phyloP scores from a whole-genome alignment of 441 rosid genomes.

The Adansonia madagascariensis region DNA sequence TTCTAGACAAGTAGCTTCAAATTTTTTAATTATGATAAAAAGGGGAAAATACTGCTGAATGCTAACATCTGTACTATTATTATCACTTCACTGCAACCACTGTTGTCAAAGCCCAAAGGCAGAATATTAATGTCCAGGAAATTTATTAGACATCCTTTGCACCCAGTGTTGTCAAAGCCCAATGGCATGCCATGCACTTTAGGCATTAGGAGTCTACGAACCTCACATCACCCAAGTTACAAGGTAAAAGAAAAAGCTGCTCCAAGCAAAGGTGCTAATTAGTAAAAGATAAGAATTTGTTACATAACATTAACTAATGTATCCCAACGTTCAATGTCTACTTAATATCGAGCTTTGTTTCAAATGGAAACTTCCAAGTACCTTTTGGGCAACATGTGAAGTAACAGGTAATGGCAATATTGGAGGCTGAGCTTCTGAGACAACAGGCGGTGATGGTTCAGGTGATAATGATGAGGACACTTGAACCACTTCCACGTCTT shows the following conservation, averaged over 20 bases:
- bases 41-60: background rate
- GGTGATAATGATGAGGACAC: conserved; percentile 50
- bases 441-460: conserved; percentile 51
- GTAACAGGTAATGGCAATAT: conserved; percentile 79
- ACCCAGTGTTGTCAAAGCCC: background rate
- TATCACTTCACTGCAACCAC: conserved; percentile 14
- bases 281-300: background rate
- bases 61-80: background rate
- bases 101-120: background rate
- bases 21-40: background rate
- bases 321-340: background rate
- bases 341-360: background rate
- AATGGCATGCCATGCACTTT: background rate
- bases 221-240: conserved; percentile 3
- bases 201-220: background rate
- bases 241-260: background rate
- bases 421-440: conserved; percentile 73
- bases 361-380: conserved; percentile 21
- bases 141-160: background rate
- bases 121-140: background rate
- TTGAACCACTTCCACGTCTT: conserved; percentile 74
- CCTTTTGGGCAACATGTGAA: conserved; percentile 55
- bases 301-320: background rate
- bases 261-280: background rate
- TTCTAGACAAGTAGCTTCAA: background rate